Evolutionary conservation across 805 yeast genomes (phyloP).

Genomic region (Starmerella floris): DNA sequence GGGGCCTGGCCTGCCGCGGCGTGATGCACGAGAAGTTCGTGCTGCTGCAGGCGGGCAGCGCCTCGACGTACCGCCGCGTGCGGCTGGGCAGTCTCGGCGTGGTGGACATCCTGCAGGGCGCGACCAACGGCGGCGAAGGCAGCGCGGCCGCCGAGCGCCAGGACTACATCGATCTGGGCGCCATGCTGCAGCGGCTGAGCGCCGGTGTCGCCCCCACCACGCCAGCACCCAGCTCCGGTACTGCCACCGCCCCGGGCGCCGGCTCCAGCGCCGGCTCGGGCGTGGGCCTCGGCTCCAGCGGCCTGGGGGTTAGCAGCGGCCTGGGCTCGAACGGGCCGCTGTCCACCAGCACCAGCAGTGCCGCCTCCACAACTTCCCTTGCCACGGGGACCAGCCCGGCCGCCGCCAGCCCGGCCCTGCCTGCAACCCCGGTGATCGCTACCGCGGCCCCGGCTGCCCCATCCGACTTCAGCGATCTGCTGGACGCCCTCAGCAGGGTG

Average conservation of each 20-base stretch:
- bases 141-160: slow-evolving; percentile 29
- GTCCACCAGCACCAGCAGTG: background rate
- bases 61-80: slow-evolving; percentile 45
- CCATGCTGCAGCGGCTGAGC: slow-evolving; percentile 31
- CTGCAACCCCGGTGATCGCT: no score
- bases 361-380: background rate
- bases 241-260: background rate
- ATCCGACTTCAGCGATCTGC: background rate
- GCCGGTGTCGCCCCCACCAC: no score
- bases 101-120: slow-evolving; percentile 43
- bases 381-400: background rate
- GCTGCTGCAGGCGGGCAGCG: slow-evolving; percentile 37
- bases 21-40: slow-evolving; percentile 50
- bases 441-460: no score
- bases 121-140: slow-evolving; percentile 22
- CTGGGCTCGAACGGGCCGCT: background rate
- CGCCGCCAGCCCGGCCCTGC: background rate
- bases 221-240: background rate
- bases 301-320: no score
- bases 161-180: slow-evolving; percentile 51
- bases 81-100: slow-evolving; percentile 62
- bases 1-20: slow-evolving; percentile 47
- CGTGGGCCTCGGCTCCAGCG: no score
- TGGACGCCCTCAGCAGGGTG: background rate
- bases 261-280: no score